Evolutionary conservation across 1,284 basidiomycete species (phyloP), one percentile per base, ranked within the genome.

Genomic region (Mycosarcoma mackinlayi): DNA sequence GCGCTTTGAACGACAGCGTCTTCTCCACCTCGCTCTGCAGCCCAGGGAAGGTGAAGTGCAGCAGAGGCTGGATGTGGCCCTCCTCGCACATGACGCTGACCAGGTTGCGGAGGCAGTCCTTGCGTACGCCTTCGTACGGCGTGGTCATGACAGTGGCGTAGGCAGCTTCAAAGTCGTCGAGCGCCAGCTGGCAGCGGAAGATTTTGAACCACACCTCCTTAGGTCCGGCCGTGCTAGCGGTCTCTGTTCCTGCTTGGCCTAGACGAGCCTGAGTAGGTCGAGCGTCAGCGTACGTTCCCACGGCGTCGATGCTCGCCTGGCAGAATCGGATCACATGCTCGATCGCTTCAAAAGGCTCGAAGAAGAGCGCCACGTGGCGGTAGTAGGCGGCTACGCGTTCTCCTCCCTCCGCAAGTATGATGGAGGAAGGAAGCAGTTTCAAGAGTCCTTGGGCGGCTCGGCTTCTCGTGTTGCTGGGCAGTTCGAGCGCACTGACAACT

Each of bases 21-120:
- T 88, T 89, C 85, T 97, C 94, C 24, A 98, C 91, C 79, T 96
- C 92, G 55, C 90, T 89, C 58, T 91, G 89, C 70, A 95, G 87
- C 0, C 90, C 92, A 21, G 90, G 87, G 81, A 98, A 98, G 75
- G 92, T 92, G 79, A 94, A 90, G 11, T 88, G 85, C 81, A 94
- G 89, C 16, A 98, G 86, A 56, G 87, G 87, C 54, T 91, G 89
- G 21, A 94, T 88, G 53, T 91, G 88, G 73, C 91, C 88, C 48
- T 91, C 88, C 83, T 98, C 93, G 83, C 95, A 98, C 91, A 98
- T 97, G 70, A 88, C 88, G 73, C 93, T 91, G 53, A 97, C 94
- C 9, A 92, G 93, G 3, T 91, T 91, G 6, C 97, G 94, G 81
- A 93, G 94, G 82, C 94, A 97, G 84, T 94, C 94, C 1, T 96